Evolutionary conservation across 257 asterid species (phyloP), one percentile per base, ranked within the genome.

Genomic region (Haberlea rhodopensis): DNA sequence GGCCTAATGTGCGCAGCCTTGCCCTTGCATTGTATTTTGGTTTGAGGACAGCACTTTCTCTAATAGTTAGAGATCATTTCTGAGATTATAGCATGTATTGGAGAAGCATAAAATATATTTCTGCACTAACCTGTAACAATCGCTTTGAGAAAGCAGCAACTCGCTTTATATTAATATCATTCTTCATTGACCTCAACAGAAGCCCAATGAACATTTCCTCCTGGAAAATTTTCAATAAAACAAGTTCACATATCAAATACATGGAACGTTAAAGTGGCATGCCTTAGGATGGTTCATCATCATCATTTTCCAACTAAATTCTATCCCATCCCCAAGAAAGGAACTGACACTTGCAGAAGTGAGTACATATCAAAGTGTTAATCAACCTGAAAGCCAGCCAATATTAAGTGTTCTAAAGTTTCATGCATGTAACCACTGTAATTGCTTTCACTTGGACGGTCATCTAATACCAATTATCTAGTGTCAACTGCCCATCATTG

Each of bases 121-220:
- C 11, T 53, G 49, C 46, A 54, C 79, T 52, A 67, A 92, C 99
- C 97, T 92, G 99, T 65, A 92, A 73, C 76, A 92, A 78, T 48
- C 97, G 96, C 86, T 92, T 92, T 8, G 97, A 69, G 71, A 92
- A 92, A 63, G 97, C 97, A 66, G 96, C 91, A 67, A 87, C 87
- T 59, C 97, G 75, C 77, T 85, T 92, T 54, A 92, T 69, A 72
- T 92, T 86, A 69, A 92, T 76, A 77, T 89, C 99, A 78, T 82
- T 92, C 86, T 92, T 92, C 99, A 92, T 89, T 22, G 96, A 90
- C 79, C 95, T 83, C 62, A 87, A 69, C 67, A 87, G 70, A 21
- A 91, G 81, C 48, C 95, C 96, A 66, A 91, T 79, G 68, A 92
- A 89, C 89, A 90, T 77, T 77, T 90, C 99, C 76, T 92, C 97